Percentiles rank a stretch among this genome's conserved stretches.
These are phyloP conservation scores for Chaetomium tenue DNA, from an alignment of 495 filamentous ascomycete genomes.

Conservation along the genomic window DNA sequence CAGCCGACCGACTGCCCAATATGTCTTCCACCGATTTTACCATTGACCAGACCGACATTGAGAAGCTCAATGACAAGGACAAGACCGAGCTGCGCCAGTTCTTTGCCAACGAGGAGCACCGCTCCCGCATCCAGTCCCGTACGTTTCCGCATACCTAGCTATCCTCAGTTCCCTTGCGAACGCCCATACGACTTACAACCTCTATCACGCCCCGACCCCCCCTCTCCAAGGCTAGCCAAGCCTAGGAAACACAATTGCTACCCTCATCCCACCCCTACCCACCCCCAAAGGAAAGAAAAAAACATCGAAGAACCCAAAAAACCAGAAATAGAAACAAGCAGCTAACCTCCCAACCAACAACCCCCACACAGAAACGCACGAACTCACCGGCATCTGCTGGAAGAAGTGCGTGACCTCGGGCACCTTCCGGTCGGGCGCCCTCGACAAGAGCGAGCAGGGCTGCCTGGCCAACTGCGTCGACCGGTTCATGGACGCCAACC, in stretches of 20 bases:
- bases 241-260: not conserved
- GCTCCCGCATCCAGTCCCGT: constrained; percentile 77
- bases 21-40: constrained; percentile 38
- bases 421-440: constrained; percentile 59
- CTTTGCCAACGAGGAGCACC: constrained; percentile 76
- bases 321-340: no score
- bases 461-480: constrained; percentile 92
- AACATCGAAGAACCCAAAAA: no score
- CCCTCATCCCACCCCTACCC: not conserved
- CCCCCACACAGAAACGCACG: constrained; percentile 64
- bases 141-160: constrained; percentile 34
- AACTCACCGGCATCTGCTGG: constrained; percentile 85
- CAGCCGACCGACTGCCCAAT: constrained; percentile 8
- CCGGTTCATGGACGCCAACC: constrained; percentile 85
- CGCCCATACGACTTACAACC: not conserved
- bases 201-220: no score
- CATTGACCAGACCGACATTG: constrained; percentile 54
- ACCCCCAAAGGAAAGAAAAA: no score
- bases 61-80: constrained; percentile 74
- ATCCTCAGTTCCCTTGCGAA: no score
- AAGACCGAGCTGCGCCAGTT: constrained; percentile 84
- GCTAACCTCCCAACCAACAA: not conserved
- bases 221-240: no score
- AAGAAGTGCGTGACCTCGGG: constrained; percentile 73
- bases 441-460: constrained; percentile 72